Conservation (phyloP, 2,329 filamentous ascomycete species). For the Cercospora sp. region DNA sequence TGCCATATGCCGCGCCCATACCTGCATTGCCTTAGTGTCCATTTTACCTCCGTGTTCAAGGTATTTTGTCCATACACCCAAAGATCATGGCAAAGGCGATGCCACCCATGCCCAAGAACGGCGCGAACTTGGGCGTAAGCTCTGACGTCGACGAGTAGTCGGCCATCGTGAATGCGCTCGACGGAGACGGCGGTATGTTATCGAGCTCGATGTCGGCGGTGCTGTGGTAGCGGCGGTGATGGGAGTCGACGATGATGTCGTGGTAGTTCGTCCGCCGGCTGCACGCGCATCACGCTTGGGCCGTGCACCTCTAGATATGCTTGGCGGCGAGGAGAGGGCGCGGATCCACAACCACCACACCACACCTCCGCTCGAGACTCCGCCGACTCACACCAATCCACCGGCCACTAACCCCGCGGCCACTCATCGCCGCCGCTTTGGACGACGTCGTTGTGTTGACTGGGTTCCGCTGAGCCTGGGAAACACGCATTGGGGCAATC, state of each 20-base stretch:
- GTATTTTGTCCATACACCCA: slow-evolving; percentile 61
- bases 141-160: slow-evolving; percentile 45
- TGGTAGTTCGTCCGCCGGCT: not conserved
- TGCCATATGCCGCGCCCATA: slow-evolving; percentile 79
- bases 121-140: slow-evolving; percentile 75
- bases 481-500: not conserved
- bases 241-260: slow-evolving; percentile 6
- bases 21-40: slow-evolving; percentile 46
- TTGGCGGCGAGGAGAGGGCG: not conserved
- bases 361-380: not conserved
- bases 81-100: slow-evolving; percentile 83
- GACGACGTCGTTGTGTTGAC: not conserved
- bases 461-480: not conserved
- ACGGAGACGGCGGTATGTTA: not conserved
- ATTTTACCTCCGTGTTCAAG: not conserved
- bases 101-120: slow-evolving; percentile 83
- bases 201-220: slow-evolving; percentile 6
- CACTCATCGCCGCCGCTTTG: not conserved
- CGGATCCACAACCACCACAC: not conserved
- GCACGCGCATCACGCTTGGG: not conserved
- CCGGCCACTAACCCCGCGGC: not conserved
- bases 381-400: not conserved
- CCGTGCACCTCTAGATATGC: not conserved
- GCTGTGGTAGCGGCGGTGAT: slow-evolving; percentile 5
- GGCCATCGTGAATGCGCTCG: slow-evolving; percentile 41